Evolutionary conservation across 345 rosid genomes (phyloP).

Genomic region (Brassica cretica): DNA sequence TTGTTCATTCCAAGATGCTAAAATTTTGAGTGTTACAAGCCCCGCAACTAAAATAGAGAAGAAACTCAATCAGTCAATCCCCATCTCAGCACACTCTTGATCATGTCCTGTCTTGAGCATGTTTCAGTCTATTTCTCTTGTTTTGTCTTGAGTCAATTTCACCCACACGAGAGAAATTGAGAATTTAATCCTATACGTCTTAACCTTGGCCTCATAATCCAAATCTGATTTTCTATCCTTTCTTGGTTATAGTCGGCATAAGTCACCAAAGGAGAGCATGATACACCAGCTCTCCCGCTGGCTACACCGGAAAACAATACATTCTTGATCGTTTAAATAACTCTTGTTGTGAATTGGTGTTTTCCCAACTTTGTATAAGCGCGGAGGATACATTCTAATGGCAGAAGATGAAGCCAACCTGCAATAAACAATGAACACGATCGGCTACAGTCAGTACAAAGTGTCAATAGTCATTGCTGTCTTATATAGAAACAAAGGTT

Average conservation of each 20-base stretch:
- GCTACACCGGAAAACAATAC: constrained; percentile 64
- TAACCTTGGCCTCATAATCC: constrained; percentile 16
- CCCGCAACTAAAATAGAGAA: constrained; percentile 51
- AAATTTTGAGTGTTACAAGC: constrained; percentile 14
- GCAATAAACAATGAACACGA: no score
- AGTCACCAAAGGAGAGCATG: constrained; percentile 44
- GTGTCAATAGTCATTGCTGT: no score
- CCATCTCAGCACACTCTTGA: constrained; percentile 40
- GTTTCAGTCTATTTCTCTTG: constrained; percentile 1
- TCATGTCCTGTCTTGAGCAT: constrained; percentile 11
- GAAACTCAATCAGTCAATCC: constrained; percentile 33
- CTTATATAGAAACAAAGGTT: no score
- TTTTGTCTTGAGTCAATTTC: background rate
- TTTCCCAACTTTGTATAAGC: no score
- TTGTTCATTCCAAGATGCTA: no score
- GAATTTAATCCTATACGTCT: no score
- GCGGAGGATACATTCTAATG: no score
- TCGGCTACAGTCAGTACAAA: no score
- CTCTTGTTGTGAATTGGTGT: constrained; percentile 42
- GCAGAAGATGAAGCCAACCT: no score
- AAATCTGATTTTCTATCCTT: constrained; percentile 25
- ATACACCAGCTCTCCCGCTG: constrained; percentile 45
- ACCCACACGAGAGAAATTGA: background rate
- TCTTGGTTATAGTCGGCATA: constrained; percentile 45
- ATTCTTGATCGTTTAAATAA: constrained; percentile 65